Conservation (phyloP, 179 eudicot species). For the Beta corolliflora region DNA sequence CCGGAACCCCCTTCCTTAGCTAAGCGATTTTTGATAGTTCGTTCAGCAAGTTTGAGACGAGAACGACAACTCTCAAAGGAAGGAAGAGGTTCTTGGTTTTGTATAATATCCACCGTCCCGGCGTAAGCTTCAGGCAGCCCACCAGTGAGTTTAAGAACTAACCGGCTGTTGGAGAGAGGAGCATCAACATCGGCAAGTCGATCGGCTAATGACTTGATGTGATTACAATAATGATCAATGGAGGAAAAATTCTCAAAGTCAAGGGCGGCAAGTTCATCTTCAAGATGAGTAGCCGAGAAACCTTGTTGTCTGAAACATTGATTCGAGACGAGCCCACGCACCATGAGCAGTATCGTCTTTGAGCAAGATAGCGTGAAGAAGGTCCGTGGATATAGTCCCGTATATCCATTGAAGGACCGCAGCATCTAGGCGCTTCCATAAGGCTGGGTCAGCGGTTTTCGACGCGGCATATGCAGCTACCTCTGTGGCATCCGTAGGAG, state of each 20-base stretch:
- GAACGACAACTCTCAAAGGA: too few relatives aligned
- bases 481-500: background rate
- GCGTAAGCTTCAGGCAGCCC: too few relatives aligned
- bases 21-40: too few relatives aligned
- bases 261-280: background rate
- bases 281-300: background rate
- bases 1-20: too few relatives aligned
- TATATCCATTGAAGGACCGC: constrained; percentile 1
- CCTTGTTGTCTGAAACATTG: background rate
- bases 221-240: background rate
- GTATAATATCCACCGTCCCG: too few relatives aligned
- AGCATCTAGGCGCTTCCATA: background rate
- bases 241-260: background rate
- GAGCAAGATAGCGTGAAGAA: background rate
- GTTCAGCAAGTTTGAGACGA: too few relatives aligned
- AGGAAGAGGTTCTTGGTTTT: too few relatives aligned
- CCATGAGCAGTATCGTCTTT: too few relatives aligned
- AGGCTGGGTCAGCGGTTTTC: background rate
- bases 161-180: background rate
- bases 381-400: background rate
- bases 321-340: too few relatives aligned
- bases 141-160: too few relatives aligned
- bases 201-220: background rate
- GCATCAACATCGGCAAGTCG: background rate
- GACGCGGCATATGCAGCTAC: background rate